Evolutionary conservation across 2,329 filamentous ascomycete genomes (phyloP).

Genomic region (Penicillium sp.): DNA sequence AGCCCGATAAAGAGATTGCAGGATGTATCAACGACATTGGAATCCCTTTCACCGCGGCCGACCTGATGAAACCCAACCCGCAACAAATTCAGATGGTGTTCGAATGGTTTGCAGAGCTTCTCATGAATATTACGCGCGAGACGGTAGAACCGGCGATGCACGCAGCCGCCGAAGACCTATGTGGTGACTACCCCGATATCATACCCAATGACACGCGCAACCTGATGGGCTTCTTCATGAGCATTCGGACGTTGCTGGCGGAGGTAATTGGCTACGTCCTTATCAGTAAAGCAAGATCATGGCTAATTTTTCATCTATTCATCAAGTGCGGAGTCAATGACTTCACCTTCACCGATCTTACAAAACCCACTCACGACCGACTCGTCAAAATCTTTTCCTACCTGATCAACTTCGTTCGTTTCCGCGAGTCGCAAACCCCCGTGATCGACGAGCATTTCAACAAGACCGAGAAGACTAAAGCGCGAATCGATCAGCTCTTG

Average conservation of each 20-base stretch:
- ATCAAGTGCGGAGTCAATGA: conserved; percentile 82
- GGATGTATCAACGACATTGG: conserved; percentile 97
- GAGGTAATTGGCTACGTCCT: conserved; percentile 52
- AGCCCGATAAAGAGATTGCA: conserved; percentile 79
- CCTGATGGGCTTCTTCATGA: conserved; percentile 93
- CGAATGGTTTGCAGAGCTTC: conserved; percentile 93
- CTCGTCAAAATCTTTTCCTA: conserved; percentile 96
- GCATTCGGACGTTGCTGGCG: conserved; percentile 74
- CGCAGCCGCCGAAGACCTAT: conserved; percentile 85
- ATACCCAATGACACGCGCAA: conserved; percentile 86
- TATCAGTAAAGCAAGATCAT: background rate
- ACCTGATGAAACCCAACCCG: conserved; percentile 91
- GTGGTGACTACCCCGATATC: conserved; percentile 80
- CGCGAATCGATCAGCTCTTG: conserved; percentile 83
- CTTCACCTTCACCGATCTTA: conserved; percentile 90
- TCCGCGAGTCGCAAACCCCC: conserved; percentile 86
- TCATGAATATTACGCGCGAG: conserved; percentile 91
- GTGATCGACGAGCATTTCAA: conserved; percentile 95
- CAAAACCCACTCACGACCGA: conserved; percentile 85
- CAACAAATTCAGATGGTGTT: conserved; percentile 96
- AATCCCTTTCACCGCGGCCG: conserved; percentile 80
- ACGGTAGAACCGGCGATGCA: conserved; percentile 94
- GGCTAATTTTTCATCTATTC: background rate
- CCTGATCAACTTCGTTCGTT: conserved; percentile 97
- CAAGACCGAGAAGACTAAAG: conserved; percentile 82